Base-by-base conservation (phyloP, 2,329 filamentous ascomycete species). In the Xylariaceae sp. region DNA sequence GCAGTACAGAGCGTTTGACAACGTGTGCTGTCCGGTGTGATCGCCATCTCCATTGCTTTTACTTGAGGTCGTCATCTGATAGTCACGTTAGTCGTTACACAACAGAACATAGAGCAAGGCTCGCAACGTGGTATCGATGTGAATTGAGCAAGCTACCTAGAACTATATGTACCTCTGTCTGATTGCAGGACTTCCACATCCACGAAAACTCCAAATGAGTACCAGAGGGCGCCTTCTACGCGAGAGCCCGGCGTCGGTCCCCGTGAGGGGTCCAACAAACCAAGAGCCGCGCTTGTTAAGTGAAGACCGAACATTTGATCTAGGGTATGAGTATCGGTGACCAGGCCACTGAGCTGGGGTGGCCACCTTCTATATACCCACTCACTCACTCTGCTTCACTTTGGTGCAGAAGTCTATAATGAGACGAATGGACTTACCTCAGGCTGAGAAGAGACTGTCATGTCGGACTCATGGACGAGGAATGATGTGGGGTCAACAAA, bases 401-500 rank as follows among this genome's bases (percentile, higher is more conserved):
- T 28, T 7, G 7, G 4, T 28, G 22, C 22, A 28, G 22, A 28
- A 28, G 4, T 28, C 22, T 4, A 28, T 28, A 5, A 28, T 7
- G 22, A 28, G 46, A 38, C 53, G 50, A 50, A 38, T 42, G 39
- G 14, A 67, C 71, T 71, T 67, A 78, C 74, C 65, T 67, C 63
- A 47, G 75, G 10, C 4, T 38, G 34, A 38, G 34, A 14, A 38
- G 22, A 47, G 6, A 67, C 60, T 13, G 57, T 60, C 53, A 90
- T 92, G 69, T 97, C 89, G 2, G 73, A 69, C 55, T 84, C 77
- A 1, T 79, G 71, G 42, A 97, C 72, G 19, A 96, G 73, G 56
- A 99, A 86, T 11, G 86, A 88, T 31, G 85, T 84, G 42, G 91
- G 75, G 66, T 96, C 91, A 47, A 97, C 86, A 58, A 97, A 87